phyloP scores from a whole-genome alignment of 371 early-diverging fungal species.

The Mucor piriformis region DNA sequence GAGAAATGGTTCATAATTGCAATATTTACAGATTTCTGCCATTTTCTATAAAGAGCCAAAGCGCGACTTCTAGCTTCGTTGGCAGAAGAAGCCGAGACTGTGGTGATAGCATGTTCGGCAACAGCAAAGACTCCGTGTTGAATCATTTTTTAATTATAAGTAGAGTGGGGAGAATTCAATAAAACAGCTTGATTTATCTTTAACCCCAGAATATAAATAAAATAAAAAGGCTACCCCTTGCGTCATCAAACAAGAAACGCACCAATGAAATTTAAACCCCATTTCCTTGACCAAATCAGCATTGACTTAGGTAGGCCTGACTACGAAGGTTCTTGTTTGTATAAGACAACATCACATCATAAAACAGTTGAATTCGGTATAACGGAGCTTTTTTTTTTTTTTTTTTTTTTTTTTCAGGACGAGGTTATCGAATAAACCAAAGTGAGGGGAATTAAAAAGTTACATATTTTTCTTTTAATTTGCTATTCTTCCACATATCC shows the following conservation, averaged over 20 bases:
- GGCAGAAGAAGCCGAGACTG: conserved; percentile 61
- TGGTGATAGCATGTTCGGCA: conserved; percentile 54
- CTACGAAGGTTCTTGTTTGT: neutral
- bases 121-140: conserved; percentile 42
- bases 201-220: conserved; percentile 17
- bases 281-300: too few species aligned
- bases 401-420: neutral
- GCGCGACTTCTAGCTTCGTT: conserved; percentile 61
- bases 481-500: neutral
- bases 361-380: neutral
- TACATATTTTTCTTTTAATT: neutral
- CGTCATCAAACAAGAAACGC: conserved; percentile 7
- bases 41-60: conserved; percentile 65
- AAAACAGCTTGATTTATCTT: conserved; percentile 1
- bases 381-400: conserved; percentile 6
- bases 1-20: neutral
- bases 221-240: neutral
- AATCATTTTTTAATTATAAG: conserved; percentile 18
- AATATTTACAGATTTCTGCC: conserved; percentile 65
- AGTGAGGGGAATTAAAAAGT: neutral
- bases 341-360: neutral
- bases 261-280: too few species aligned
- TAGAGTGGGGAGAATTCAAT: conserved; percentile 13
- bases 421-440: neutral
- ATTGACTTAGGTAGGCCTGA: too few species aligned